phyloP scores from a whole-genome alignment of 2,329 filamentous ascomycete genomes.

The Fusarium tjaetaba region DNA sequence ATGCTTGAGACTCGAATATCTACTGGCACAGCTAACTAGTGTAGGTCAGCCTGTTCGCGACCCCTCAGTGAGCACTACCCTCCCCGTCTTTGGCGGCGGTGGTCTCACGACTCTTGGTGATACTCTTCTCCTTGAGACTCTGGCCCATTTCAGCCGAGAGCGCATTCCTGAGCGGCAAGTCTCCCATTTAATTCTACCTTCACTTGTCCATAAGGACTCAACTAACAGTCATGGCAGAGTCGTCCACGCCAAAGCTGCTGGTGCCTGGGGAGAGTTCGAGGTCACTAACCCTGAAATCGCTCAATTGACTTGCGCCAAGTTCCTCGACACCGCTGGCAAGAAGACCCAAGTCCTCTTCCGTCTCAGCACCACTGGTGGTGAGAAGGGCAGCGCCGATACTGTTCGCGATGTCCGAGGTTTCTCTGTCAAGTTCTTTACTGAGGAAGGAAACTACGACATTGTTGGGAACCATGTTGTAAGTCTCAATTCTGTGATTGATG shows the following conservation, averaged over 20 bases:
- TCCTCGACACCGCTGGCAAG: slow-evolving; percentile 63
- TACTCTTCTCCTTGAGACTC: slow-evolving; percentile 4
- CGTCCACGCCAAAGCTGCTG: slow-evolving; percentile 47
- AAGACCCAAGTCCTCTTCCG: slow-evolving; percentile 68
- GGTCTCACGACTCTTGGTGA: slow-evolving; percentile 13
- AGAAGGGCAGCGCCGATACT: slow-evolving; percentile 71
- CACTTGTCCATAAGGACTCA: no score
- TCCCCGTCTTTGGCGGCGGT: slow-evolving; percentile 7
- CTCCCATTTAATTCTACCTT: no score
- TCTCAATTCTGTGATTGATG: rapidly evolving
- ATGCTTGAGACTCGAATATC: rapidly evolving
- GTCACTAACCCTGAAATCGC: slow-evolving; percentile 61
- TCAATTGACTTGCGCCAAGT: slow-evolving; percentile 61
- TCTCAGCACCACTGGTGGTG: slow-evolving; percentile 76
- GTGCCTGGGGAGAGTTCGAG: slow-evolving; percentile 67
- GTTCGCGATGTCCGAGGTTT: slow-evolving; percentile 76
- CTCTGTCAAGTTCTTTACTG: slow-evolving; percentile 66
- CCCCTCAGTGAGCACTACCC: slow-evolving; percentile 12
- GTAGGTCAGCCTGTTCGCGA: slow-evolving; percentile 8
- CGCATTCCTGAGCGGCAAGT: slow-evolving; percentile 11
- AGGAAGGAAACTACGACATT: slow-evolving; percentile 69
- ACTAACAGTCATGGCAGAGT: slow-evolving; percentile 17
- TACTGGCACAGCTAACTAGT: not conserved
- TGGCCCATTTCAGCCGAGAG: slow-evolving; percentile 11
- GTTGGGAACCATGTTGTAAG: slow-evolving; percentile 51